phyloP scores from a whole-genome alignment of 2,329 filamentous ascomycete species.

The Furcasterigmium furcatum region DNA sequence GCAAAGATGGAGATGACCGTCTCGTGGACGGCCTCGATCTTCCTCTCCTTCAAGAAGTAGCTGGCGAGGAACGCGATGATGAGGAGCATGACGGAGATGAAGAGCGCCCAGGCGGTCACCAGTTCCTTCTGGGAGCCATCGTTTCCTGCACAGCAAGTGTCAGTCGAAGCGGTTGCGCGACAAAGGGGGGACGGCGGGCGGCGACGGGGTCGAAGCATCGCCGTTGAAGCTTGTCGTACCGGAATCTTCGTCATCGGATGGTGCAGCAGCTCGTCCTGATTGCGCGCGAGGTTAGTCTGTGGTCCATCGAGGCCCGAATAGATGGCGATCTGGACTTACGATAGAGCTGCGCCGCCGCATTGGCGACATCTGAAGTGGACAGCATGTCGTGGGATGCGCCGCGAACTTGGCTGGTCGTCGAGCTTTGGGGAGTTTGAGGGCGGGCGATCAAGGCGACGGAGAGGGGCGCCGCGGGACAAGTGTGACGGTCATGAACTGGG shows the following conservation, averaged over 20 bases:
- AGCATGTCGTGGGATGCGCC: not conserved
- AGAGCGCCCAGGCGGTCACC: constrained; percentile 93
- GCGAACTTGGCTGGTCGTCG: no score
- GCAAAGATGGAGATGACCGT: constrained; percentile 98
- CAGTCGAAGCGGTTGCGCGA: constrained; percentile 3
- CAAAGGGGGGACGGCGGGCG: constrained; percentile 7
- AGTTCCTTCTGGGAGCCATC: constrained; percentile 75
- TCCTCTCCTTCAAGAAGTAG: constrained; percentile 94
- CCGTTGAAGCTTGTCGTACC: constrained; percentile 6
- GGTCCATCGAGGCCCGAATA: not conserved
- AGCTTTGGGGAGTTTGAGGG: not conserved
- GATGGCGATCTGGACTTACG: constrained; percentile 1
- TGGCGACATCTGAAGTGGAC: constrained; percentile 1
- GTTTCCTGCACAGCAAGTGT: constrained; percentile 8
- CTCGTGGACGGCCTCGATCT: constrained; percentile 96
- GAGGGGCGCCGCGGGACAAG: constrained; percentile 9
- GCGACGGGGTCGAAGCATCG: no score
- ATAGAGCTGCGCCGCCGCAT: not conserved
- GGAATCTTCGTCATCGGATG: constrained; percentile 3
- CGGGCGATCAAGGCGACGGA: constrained; percentile 4
- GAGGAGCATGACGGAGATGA: constrained; percentile 92
- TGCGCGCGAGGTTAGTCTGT: not conserved
- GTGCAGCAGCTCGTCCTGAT: not conserved
- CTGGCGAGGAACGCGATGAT: constrained; percentile 95
- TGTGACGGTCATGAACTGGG: constrained; percentile 12